phyloP scores from a whole-genome alignment of 169 alveolate species.

The Perkinsus marinus region DNA sequence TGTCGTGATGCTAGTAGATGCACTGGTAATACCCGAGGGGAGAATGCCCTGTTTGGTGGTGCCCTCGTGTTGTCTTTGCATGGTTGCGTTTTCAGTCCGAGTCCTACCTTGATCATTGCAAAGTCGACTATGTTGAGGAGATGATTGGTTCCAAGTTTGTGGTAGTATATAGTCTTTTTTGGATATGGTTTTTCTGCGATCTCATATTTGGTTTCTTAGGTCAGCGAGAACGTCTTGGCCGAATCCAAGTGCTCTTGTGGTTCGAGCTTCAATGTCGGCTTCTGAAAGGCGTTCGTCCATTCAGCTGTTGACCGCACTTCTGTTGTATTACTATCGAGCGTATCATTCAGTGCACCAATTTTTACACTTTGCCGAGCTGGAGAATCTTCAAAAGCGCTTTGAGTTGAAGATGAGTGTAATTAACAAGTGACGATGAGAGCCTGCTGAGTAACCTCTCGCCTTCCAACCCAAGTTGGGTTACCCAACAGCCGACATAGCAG shows the following conservation, averaged over 20 bases:
- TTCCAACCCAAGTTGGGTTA: too few relatives aligned
- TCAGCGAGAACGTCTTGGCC: neutral
- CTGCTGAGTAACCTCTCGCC: too few relatives aligned
- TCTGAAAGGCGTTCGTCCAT: neutral
- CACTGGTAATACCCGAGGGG: neutral
- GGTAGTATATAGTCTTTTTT: neutral
- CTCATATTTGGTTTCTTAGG: neutral
- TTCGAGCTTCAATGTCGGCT: neutral
- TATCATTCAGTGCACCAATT: neutral
- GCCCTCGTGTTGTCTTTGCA: neutral
- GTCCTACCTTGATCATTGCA: neutral
- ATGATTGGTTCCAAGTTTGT: neutral
- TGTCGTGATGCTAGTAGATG: neutral
- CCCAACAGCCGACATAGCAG: too few relatives aligned
- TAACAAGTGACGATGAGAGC: too few relatives aligned
- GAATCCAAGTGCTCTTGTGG: neutral
- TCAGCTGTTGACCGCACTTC: neutral
- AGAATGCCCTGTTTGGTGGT: neutral
- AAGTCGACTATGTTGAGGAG: neutral
- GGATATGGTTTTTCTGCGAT: neutral
- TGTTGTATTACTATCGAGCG: neutral
- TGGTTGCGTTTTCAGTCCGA: neutral
- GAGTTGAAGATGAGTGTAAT: too few relatives aligned
- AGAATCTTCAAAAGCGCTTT: too few relatives aligned
- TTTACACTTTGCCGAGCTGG: neutral